These are phyloP conservation scores for Magnaporthiopsis incrustans DNA, from an alignment of 2,329 filamentous ascomycete species.

Conservation along the genomic window DNA sequence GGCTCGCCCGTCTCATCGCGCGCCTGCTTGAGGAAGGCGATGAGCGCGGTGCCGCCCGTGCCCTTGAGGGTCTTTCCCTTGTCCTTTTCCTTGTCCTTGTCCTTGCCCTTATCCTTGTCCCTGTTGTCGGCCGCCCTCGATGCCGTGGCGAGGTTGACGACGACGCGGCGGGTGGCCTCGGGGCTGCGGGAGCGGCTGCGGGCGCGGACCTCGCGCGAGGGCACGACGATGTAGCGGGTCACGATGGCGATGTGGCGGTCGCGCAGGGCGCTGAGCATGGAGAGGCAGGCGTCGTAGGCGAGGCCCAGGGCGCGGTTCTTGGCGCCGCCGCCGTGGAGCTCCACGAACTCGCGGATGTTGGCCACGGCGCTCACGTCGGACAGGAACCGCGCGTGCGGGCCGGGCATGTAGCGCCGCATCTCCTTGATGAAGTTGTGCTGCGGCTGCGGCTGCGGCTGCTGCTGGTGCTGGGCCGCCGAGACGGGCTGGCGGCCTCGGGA, in stretches of 20 bases:
- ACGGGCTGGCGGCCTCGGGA: constrained; percentile 10
- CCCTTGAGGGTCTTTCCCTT: constrained; percentile 60
- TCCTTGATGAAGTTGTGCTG: constrained; percentile 90
- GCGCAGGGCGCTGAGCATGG: constrained; percentile 59
- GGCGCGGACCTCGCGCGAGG: constrained; percentile 66
- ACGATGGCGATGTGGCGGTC: constrained; percentile 97
- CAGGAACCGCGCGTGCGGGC: constrained; percentile 81
- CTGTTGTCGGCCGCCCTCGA: constrained; percentile 21
- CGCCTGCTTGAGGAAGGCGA: constrained; percentile 94
- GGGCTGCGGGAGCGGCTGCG: constrained; percentile 53
- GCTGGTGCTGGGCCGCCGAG: constrained; percentile 30
- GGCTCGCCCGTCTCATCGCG: constrained; percentile 93
- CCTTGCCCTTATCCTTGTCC: constrained; percentile 9
- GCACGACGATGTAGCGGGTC: constrained; percentile 88
- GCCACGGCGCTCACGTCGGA: constrained; percentile 69
- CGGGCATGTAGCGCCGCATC: constrained; percentile 97
- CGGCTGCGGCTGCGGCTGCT: constrained; percentile 39
- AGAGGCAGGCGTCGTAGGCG: constrained; percentile 86
- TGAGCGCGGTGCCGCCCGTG: constrained; percentile 87
- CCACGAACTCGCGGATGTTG: constrained; percentile 82
- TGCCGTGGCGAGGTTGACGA: constrained; percentile 55
- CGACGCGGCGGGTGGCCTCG: constrained; percentile 35
- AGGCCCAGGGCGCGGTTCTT: constrained; percentile 60
- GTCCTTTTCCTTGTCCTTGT: no score
- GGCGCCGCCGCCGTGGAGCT: constrained; percentile 44